Evolutionary conservation across 1,139 yeast genomes (phyloP).

Genomic region (Meyerozyma athensensis): DNA sequence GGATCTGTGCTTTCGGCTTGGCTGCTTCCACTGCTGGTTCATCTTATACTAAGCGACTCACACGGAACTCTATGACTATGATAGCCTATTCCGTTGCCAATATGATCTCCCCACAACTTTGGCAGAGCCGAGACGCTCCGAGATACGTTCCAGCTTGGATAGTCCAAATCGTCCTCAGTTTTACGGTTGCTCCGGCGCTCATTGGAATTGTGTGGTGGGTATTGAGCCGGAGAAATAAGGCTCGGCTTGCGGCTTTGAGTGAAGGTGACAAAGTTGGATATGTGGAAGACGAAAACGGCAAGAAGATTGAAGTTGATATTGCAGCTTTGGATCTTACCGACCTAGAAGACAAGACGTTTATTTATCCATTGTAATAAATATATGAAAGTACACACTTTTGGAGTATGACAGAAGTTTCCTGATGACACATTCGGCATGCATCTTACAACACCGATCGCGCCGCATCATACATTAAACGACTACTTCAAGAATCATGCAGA

Average conservation of each 20-base stretch:
- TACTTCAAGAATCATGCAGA: too few species aligned
- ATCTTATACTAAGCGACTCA: conserved; percentile 22
- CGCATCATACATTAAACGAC: too few species aligned
- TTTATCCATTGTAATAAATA: conserved; percentile 38
- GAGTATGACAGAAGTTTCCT: too few species aligned
- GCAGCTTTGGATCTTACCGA: conserved; percentile 10
- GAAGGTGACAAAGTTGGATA: conserved; percentile 14
- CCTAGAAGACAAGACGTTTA: conserved; percentile 39
- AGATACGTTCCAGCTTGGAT: conserved; percentile 41
- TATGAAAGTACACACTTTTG: too few species aligned
- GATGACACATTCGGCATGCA: too few species aligned
- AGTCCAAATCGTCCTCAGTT: conserved; percentile 47
- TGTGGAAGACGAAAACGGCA: conserved; percentile 26
- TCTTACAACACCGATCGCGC: too few species aligned
- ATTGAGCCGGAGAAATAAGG: conserved; percentile 31
- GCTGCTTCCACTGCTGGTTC: conserved; percentile 22
- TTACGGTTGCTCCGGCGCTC: conserved; percentile 34
- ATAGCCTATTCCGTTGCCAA: conserved; percentile 21
- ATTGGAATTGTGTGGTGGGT: conserved; percentile 34
- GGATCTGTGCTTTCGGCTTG: conserved; percentile 21
- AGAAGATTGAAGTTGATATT: conserved; percentile 9
- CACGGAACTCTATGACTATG: conserved; percentile 21
- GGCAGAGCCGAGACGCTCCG: conserved; percentile 21
- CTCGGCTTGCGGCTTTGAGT: conserved; percentile 17
- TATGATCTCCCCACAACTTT: conserved; percentile 24